Evolutionary conservation across 2,329 filamentous ascomycete species (phyloP).

Genomic region (Fusarium pseudoanthophilum): DNA sequence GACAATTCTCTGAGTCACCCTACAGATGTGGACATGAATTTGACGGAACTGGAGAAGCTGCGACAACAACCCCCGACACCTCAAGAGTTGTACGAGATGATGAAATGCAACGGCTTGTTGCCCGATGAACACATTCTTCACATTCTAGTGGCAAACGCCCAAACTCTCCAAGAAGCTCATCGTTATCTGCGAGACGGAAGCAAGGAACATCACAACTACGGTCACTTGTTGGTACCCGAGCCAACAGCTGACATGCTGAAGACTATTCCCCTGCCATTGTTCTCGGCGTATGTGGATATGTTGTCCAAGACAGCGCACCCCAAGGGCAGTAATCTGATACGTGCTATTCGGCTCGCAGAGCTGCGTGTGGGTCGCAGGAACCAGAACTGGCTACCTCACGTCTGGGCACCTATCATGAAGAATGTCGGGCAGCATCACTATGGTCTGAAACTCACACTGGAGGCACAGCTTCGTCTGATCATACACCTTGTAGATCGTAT

Average conservation of each 20-base stretch:
- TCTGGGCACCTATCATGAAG: constrained; percentile 52
- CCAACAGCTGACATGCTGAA: constrained; percentile 42
- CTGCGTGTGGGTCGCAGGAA: constrained; percentile 38
- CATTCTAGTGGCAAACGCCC: constrained; percentile 65
- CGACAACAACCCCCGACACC: constrained; percentile 70
- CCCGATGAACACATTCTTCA: constrained; percentile 63
- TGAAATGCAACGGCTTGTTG: constrained; percentile 61
- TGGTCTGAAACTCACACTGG: constrained; percentile 42
- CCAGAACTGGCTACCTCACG: constrained; percentile 44
- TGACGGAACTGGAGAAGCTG: constrained; percentile 72
- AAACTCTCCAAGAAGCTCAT: constrained; percentile 58
- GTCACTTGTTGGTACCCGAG: constrained; percentile 33
- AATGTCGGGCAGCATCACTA: constrained; percentile 47
- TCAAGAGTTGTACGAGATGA: constrained; percentile 67
- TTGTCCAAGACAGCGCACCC: constrained; percentile 40
- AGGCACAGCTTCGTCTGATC: constrained; percentile 47
- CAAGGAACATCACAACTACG: constrained; percentile 15
- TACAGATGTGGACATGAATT: constrained; percentile 56
- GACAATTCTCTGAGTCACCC: constrained; percentile 65
- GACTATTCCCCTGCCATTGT: constrained; percentile 48
- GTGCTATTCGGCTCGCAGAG: constrained; percentile 47
- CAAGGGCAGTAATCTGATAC: constrained; percentile 43
- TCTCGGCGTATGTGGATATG: constrained; percentile 61
- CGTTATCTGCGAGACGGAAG: constrained; percentile 61
- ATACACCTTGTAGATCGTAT: constrained; percentile 45